A percentile compares a stretch with the other conserved stretches of the same genome.
These are phyloP conservation scores for Jasminum sambac DNA, from an alignment of 257 asterid genomes.

Conservation along the genomic window DNA sequence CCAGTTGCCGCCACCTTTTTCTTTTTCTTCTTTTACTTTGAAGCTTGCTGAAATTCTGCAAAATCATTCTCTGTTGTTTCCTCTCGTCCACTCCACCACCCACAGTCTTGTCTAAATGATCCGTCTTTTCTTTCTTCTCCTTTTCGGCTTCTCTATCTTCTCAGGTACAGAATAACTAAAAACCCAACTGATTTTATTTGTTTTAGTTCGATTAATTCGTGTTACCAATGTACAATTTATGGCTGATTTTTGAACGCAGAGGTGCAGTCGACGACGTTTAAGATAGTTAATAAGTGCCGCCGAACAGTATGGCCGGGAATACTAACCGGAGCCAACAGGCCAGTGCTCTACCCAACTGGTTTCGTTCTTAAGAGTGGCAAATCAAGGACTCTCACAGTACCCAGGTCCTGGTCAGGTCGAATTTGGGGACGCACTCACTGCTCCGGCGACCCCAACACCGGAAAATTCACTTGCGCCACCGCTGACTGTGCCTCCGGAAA, in stretches of 20 bases:
- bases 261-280: constrained; percentile 72
- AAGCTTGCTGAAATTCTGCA: constrained; percentile 7
- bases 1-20: constrained; percentile 15
- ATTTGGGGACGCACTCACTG: constrained; percentile 89
- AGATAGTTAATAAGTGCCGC: constrained; percentile 83
- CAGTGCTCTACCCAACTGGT: constrained; percentile 65
- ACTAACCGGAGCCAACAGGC: constrained; percentile 79
- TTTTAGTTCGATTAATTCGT: not conserved
- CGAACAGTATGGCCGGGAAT: constrained; percentile 92
- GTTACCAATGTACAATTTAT: not conserved
- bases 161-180: constrained; percentile 32
- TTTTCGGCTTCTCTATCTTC: constrained; percentile 38
- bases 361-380: constrained; percentile 61
- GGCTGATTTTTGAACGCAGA: constrained; percentile 32
- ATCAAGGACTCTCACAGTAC: constrained; percentile 68
- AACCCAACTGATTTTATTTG: not conserved
- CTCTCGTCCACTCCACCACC: not conserved
- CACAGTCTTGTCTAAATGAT: constrained; percentile 31
- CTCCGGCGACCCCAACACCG: constrained; percentile 48
- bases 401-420: constrained; percentile 87
- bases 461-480: constrained; percentile 65
- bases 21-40: not conserved
- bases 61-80: constrained; percentile 25
- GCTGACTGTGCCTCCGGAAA: constrained; percentile 93
- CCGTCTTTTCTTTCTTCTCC: constrained; percentile 42